phyloP scores from a whole-genome alignment of 768 basidiomycete species.

The Sarcodon sp. region DNA sequence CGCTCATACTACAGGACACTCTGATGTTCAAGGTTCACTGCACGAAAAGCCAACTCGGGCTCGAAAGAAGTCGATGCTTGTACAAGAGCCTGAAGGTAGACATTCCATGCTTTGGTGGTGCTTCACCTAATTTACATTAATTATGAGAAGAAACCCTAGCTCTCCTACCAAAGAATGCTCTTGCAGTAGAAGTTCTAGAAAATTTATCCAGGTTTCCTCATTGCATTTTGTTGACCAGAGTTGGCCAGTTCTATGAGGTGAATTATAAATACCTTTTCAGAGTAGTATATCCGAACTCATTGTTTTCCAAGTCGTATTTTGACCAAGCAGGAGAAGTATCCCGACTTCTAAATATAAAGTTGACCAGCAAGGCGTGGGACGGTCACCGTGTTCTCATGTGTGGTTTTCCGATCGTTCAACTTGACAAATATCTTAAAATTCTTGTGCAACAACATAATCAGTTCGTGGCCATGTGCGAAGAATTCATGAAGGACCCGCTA shows the following conservation, averaged over 20 bases:
- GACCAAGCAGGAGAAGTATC: constrained; percentile 78
- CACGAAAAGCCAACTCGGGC: too few species aligned
- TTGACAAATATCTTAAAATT: constrained; percentile 79
- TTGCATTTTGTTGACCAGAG: constrained; percentile 81
- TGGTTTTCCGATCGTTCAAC: constrained; percentile 78
- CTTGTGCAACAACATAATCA: constrained; percentile 74
- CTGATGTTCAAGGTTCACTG: too few species aligned
- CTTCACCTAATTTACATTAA: too few species aligned
- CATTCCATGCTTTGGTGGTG: too few species aligned
- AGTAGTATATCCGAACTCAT: background rate
- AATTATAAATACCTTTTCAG: background rate
- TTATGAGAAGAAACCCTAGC: background rate
- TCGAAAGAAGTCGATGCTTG: too few species aligned
- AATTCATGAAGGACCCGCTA: constrained; percentile 46
- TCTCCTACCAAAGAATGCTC: constrained; percentile 25
- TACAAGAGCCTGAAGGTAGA: too few species aligned
- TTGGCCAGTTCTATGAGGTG: constrained; percentile 95
- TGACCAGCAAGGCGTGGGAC: constrained; percentile 67
- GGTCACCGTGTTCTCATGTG: constrained; percentile 67
- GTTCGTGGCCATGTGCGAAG: constrained; percentile 91
- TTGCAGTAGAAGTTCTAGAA: constrained; percentile 57
- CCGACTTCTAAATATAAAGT: constrained; percentile 67
- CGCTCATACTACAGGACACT: too few species aligned
- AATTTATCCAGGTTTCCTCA: constrained; percentile 75
- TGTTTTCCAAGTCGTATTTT: constrained; percentile 68